Conservation (phyloP, 306 rosid species). For the Lithocarpus polystachyus region DNA sequence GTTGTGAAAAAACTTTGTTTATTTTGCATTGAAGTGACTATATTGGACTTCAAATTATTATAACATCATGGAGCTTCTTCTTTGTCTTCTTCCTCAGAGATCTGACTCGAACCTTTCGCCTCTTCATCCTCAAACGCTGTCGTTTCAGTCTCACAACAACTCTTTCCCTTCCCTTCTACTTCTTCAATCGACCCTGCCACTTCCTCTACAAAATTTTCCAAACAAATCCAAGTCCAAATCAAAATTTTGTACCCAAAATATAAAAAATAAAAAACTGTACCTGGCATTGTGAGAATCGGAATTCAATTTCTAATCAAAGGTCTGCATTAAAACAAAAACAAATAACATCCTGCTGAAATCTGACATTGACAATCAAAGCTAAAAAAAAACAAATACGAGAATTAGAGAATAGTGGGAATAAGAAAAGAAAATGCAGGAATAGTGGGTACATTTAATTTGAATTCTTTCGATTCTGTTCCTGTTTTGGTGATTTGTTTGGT, state of each 20-base stretch:
- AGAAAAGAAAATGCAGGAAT: background rate
- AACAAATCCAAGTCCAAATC: background rate
- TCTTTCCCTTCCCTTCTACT: constrained; percentile 44
- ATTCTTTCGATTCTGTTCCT: too few relatives aligned
- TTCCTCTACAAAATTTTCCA: constrained; percentile 38
- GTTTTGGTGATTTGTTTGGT: too few relatives aligned
- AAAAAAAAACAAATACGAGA: too few relatives aligned
- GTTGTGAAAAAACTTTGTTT: too few relatives aligned
- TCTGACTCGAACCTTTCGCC: constrained; percentile 65
- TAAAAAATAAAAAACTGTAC: constrained; percentile 24
- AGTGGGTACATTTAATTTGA: too few relatives aligned
- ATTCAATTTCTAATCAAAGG: constrained; percentile 24
- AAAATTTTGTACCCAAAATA: too few relatives aligned
- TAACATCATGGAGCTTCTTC: constrained; percentile 25
- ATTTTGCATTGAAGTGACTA: too few relatives aligned
- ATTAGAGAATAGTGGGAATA: background rate
- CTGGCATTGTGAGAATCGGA: constrained; percentile 42
- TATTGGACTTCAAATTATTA: too few relatives aligned
- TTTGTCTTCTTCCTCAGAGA: constrained; percentile 74
- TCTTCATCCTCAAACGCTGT: constrained; percentile 77
- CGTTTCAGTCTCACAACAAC: constrained; percentile 45
- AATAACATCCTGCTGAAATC: constrained; percentile 1
- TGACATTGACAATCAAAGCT: background rate
- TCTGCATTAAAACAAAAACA: constrained; percentile 36
- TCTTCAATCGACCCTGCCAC: constrained; percentile 44